These are phyloP conservation scores for Tieghemostelium lacteum DNA, from an alignment of 78 protist genomes.

Conservation along the genomic window DNA sequence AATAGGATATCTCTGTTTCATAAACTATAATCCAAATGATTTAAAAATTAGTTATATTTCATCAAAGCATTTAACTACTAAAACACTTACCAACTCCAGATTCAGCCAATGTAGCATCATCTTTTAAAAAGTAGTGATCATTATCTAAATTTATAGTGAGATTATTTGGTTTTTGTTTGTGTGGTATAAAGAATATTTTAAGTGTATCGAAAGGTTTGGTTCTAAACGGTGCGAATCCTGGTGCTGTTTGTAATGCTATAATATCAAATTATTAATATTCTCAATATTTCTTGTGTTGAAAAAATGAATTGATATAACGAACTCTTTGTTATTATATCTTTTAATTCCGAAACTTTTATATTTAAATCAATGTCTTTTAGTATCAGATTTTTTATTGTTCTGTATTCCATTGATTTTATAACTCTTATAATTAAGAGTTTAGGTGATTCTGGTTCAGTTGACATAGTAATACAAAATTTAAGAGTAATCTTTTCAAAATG, in stretches of 20 bases:
- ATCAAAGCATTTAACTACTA: too few relatives aligned
- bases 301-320: not conserved
- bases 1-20: constrained; percentile 68
- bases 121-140: constrained; percentile 54
- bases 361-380: constrained; percentile 26
- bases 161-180: constrained; percentile 60
- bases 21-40: not conserved
- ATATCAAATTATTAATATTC: not conserved
- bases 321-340: constrained; percentile 34
- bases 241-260: constrained; percentile 47
- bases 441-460: too few relatives aligned
- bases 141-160: constrained; percentile 53
- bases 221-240: constrained; percentile 53
- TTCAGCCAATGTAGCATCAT: constrained; percentile 26
- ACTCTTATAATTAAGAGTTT: constrained; percentile 42
- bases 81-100: constrained; percentile 27
- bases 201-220: constrained; percentile 30
- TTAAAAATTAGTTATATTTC: not conserved
- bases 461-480: too few relatives aligned
- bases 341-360: constrained; percentile 38
- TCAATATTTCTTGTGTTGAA: not conserved
- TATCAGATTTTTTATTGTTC: constrained; percentile 53
- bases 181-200: constrained; percentile 70
- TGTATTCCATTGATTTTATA: constrained; percentile 52
- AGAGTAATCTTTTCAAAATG: too few relatives aligned